Base-by-base conservation (phyloP, 2,329 filamentous ascomycete genomes). In the Aspergillus brunneoviolaceus region DNA sequence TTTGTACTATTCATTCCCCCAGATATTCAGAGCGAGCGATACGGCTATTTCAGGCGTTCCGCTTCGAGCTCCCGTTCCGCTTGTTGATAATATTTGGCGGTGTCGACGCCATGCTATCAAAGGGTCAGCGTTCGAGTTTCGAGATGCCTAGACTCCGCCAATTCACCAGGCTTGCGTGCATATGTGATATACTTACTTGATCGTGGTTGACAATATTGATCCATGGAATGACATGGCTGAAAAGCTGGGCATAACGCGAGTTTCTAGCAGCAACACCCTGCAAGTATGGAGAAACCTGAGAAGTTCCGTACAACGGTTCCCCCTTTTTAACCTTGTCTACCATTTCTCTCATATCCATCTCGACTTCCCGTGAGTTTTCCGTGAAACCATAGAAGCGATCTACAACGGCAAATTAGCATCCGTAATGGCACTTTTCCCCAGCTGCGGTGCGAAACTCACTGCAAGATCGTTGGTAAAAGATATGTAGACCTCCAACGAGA, bases 301-400 rank as follows among this genome's bases (percentile, higher is more conserved):
- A 91, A 70, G 85, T 86, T 72, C 95, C 95, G 78, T 99, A 99
- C 52, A 98, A 82, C 39, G 95, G 85, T 81, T 96, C 85, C 66
- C 94, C 94, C 61, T 85, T 86, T 85, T 98, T 99, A 75, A 98
- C 93, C 80, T 94, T 96, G 76, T 88, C 86, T 42, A 97, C 93
- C 95, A 99, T 99, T 80, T 99, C 95, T 66, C 87, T 86, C 93
- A 98, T 98, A 76, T 99, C 95, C 89, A 96, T 89, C 65, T 96
- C 90, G 60, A 95, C 82, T 78, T 99, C 95, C 70, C 95, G 88
- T 57, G 88, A 81, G 80, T 99, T 99, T 79, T 99, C 95, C 51
- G 86, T 88, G 79, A 93, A 91, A 70, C 95, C 95, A 80, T 97
- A 98, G 81, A 99, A 98, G 66, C 95, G 90, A 72, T 94, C 92